A percentile compares a stretch with the other conserved stretches of the same genome.
Conservation (phyloP, 768 basidiomycete species). For the Lactarius evosmus region DNA sequence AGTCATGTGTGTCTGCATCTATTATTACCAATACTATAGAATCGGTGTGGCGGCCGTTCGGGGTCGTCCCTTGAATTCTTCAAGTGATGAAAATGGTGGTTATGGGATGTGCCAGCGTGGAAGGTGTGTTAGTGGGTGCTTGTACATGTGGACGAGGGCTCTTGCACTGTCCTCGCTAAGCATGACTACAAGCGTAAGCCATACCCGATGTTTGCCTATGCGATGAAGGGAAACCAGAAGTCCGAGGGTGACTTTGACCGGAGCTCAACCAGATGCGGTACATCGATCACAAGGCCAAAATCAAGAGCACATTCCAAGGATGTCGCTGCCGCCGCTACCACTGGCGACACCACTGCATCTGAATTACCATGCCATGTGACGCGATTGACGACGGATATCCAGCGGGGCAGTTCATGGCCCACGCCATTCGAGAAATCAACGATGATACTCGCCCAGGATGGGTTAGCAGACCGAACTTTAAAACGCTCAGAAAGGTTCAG, state of each 20-base stretch:
- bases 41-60: too few relatives aligned
- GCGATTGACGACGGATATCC: conserved; percentile 54
- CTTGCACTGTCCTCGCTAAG: too few relatives aligned
- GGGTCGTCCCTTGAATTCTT: too few relatives aligned
- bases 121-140: too few relatives aligned
- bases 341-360: background rate
- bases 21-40: too few relatives aligned
- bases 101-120: too few relatives aligned
- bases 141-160: too few relatives aligned
- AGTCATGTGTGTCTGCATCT: too few relatives aligned
- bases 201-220: too few relatives aligned
- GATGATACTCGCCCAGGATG: conserved; percentile 31
- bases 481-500: conserved; percentile 67
- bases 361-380: conserved; percentile 50
- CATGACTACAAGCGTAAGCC: too few relatives aligned
- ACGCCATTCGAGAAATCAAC: background rate
- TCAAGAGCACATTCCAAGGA: background rate
- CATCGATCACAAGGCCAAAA: conserved; percentile 52
- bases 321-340: conserved; percentile 36
- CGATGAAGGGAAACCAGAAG: conserved; percentile 61
- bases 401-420: conserved; percentile 26
- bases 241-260: conserved; percentile 65
- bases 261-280: conserved; percentile 73
- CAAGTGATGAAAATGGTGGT: too few relatives aligned
- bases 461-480: conserved; percentile 58